Evolutionary conservation across 202 grass and related monocot species (phyloP).

Genomic region (Setaria italica): DNA sequence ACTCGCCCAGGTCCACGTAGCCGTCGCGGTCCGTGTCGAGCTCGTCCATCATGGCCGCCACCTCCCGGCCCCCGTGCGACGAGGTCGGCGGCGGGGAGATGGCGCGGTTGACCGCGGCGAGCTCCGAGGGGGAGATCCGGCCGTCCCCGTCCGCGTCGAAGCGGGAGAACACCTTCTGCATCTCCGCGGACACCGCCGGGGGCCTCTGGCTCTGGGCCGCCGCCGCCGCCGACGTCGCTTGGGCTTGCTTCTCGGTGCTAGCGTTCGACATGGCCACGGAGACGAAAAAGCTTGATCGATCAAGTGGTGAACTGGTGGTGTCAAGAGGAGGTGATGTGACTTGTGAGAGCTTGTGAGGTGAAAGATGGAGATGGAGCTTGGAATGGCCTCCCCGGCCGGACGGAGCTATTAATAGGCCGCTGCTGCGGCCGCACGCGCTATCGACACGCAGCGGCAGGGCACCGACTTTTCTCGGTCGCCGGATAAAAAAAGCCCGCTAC

Average conservation of each 20-base stretch:
- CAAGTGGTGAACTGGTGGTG: not conserved
- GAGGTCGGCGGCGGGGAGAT: slow-evolving; percentile 58
- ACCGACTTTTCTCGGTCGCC: slow-evolving; percentile 5
- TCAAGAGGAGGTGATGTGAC: not conserved
- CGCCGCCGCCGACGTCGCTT: not conserved
- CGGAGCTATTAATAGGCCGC: slow-evolving; percentile 24
- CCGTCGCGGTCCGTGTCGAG: slow-evolving; percentile 76
- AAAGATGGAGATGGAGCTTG: not conserved
- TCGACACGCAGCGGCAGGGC: slow-evolving; percentile 41
- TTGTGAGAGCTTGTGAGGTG: not conserved
- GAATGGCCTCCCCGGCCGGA: not conserved
- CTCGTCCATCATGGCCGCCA: slow-evolving; percentile 71
- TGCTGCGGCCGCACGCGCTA: not conserved
- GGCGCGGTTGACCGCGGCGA: slow-evolving; percentile 57
- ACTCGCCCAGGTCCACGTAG: slow-evolving; percentile 66
- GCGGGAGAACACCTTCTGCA: slow-evolving; percentile 69
- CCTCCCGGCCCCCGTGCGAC: slow-evolving; percentile 37
- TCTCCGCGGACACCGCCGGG: slow-evolving; percentile 16
- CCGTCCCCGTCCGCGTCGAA: slow-evolving; percentile 85
- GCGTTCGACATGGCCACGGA: slow-evolving; percentile 42
- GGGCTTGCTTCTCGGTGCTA: slow-evolving; percentile 10
- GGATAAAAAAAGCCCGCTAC: slow-evolving; percentile 32
- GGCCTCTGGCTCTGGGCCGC: not conserved
- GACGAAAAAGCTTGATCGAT: not conserved
- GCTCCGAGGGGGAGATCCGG: slow-evolving; percentile 72